Percentiles rank a stretch among this genome's conserved stretches.
Evolutionary conservation across 441 rosid genomes (phyloP).

Genomic region (Pelargonium myrrhifolium): DNA sequence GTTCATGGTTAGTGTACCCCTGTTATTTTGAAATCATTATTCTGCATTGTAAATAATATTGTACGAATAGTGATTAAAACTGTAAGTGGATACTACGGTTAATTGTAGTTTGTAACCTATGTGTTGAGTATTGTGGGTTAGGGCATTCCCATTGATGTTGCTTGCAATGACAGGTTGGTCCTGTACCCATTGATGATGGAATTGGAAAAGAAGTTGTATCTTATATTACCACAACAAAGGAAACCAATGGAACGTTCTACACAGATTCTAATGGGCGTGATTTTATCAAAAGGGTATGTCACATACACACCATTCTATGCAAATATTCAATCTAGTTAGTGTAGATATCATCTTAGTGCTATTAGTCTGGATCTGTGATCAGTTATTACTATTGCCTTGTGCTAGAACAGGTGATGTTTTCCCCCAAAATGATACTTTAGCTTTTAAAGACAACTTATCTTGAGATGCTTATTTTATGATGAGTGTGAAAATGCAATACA

Average conservation of each 20-base stretch:
- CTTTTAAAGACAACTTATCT: too few species aligned
- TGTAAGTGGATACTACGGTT: background rate
- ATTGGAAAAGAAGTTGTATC: conserved; percentile 82
- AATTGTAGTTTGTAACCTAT: background rate
- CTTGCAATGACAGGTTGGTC: conserved; percentile 57
- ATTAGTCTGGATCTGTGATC: too few species aligned
- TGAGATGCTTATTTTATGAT: background rate
- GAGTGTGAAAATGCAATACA: background rate
- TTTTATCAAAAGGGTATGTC: conserved; percentile 75
- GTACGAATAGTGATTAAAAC: background rate
- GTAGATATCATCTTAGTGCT: background rate
- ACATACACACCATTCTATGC: conserved; percentile 8
- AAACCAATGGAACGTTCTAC: conserved; percentile 70
- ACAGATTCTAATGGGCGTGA: conserved; percentile 98
- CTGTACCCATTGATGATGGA: conserved; percentile 71
- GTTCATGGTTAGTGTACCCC: conserved; percentile 63
- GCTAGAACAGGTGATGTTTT: too few species aligned
- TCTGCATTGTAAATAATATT: too few species aligned
- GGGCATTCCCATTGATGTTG: background rate
- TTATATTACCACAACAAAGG: conserved; percentile 60
- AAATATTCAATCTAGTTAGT: background rate
- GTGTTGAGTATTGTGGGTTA: background rate
- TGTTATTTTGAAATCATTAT: background rate
- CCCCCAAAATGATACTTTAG: too few species aligned
- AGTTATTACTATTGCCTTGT: too few species aligned